Base-by-base conservation (phyloP, 2,329 filamentous ascomycete species). In the Simplicillium sp. region DNA sequence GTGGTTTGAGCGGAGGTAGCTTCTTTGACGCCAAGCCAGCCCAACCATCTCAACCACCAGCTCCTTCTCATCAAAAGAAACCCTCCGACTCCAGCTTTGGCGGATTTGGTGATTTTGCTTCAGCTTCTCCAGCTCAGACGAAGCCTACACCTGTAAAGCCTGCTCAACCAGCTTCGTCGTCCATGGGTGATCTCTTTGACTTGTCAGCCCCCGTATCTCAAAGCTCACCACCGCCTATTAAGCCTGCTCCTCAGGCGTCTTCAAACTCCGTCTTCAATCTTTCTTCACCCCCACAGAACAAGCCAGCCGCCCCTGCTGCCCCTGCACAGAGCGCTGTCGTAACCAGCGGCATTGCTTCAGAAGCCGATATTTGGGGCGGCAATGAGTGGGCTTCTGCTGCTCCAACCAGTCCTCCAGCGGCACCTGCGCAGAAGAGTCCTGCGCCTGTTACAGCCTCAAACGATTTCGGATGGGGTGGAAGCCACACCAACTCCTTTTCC, bases 161-260 rank as follows among this genome's bases (percentile, higher is more conserved):
- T 38, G 59, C 59, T 49, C 65, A 60, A 39, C 52, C 71, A 12
- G 58, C 71, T 2, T 70, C 73, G 9, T 75, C 77, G 25, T 73
- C 78, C 13, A 77, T 92, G 52, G 81, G 80, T 37, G 87, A 94
- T 55, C 71, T 96, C 2, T 90, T 96, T 54, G 87, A 90, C 55
- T 76, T 95, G 49, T 75, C 77, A 7, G 64, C 75, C 1, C 62
- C 77, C 6, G 59, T 67, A 4, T 53, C 70, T 7, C 59, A 71
- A 39, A 62, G 70, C 7, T 71, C 12, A 59, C 73, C 34, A 51
- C 73, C 38, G 53, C 65, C 38, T 46, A 67, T 34, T 52, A 68
- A 35, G 50, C 46, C 58, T 41, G 57, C 61, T 33, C 55, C 65
- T 7, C 60, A 70, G 7, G 60, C 68, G 49, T 41, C 62, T 29